Evolutionary conservation across 306 rosid genomes (phyloP).

Genomic region (Gleditsia sinensis): DNA sequence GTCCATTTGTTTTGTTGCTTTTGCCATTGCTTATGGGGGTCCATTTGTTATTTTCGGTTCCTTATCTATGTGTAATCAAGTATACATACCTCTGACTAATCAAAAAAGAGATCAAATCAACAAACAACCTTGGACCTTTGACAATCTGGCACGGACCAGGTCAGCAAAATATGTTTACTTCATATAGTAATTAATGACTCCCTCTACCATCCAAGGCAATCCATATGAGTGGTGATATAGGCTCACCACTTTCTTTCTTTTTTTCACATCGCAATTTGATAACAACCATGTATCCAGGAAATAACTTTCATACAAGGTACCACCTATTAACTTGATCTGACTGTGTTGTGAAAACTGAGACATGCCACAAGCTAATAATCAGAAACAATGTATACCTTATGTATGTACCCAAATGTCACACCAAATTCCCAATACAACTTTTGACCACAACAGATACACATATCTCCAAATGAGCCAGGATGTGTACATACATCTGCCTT

Average conservation of each 20-base stretch:
- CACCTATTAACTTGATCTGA: slow-evolving; percentile 2
- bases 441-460: slow-evolving; percentile 79
- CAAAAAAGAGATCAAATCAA: background rate
- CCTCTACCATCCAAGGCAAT: background rate
- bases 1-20: background rate
- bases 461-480: slow-evolving; percentile 80
- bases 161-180: background rate
- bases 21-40: background rate
- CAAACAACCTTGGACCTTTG: background rate
- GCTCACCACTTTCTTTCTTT: background rate
- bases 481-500: slow-evolving; percentile 57
- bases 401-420: slow-evolving; percentile 80
- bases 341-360: background rate
- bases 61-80: background rate
- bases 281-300: slow-evolving; percentile 16
- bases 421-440: slow-evolving; percentile 70
- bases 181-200: too few species aligned
- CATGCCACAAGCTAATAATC: slow-evolving; percentile 24
- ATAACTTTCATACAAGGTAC: background rate
- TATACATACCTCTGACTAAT: too few species aligned
- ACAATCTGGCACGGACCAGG: background rate
- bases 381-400: slow-evolving; percentile 55
- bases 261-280: background rate
- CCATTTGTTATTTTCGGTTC: background rate
- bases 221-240: slow-evolving; percentile 4